These are phyloP conservation scores for Solanum lycopersicoides DNA, from an alignment of 257 asterid genomes.

Conservation along the genomic window DNA sequence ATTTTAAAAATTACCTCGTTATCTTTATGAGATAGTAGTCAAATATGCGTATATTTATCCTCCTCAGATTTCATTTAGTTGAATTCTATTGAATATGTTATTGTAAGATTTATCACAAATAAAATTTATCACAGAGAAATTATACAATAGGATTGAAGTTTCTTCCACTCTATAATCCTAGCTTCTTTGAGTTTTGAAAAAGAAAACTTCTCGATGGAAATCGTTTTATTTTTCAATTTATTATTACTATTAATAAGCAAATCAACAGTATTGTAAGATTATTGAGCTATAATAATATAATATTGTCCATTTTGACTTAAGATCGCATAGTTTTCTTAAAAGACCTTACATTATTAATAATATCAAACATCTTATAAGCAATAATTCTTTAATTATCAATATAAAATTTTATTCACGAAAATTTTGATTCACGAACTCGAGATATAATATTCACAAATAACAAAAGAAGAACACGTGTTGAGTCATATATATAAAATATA, in stretches of 20 bases:
- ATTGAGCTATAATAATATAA: too few relatives aligned
- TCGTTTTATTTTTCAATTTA: not conserved
- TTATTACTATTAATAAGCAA: not conserved
- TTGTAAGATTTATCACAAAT: too few relatives aligned
- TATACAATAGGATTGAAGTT: not conserved
- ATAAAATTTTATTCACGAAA: not conserved
- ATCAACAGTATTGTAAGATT: not conserved
- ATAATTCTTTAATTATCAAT: not conserved
- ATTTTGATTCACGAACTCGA: not conserved
- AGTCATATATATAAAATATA: not conserved
- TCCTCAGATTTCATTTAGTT: too few relatives aligned
- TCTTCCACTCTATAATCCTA: not conserved
- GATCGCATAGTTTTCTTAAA: too few relatives aligned
- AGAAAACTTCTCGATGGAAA: not conserved
- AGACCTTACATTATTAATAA: not conserved
- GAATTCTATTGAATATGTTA: too few relatives aligned
- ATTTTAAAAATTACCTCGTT: too few relatives aligned
- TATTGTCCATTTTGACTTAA: too few relatives aligned
- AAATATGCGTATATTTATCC: too few relatives aligned
- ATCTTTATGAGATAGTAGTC: too few relatives aligned
- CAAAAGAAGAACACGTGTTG: not conserved
- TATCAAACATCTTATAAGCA: too few relatives aligned
- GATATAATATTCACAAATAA: not conserved
- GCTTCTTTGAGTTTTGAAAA: not conserved
- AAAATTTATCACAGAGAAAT: too few relatives aligned